A percentile compares a stretch with the other conserved stretches of the same genome.
Conservation (phyloP, 768 basidiomycete genomes). For the Dioszegia aurantiaca region DNA sequence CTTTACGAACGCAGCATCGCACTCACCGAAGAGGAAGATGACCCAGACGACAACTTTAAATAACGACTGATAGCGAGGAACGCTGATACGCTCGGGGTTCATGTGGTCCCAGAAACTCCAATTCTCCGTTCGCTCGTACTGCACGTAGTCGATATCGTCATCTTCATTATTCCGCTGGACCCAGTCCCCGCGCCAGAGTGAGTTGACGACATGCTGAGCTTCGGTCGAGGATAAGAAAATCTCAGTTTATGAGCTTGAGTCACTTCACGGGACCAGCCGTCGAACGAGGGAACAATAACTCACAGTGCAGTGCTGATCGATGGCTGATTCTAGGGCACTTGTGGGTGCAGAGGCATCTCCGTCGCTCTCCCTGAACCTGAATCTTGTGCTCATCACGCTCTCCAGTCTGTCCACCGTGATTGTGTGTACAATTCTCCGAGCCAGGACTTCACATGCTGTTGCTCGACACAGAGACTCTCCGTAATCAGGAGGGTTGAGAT, state of each 20-base stretch:
- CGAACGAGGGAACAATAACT: slow-evolving; percentile 7
- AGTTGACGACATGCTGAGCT: slow-evolving; percentile 77
- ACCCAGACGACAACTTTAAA: slow-evolving; percentile 62
- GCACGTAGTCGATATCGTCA: slow-evolving; percentile 75
- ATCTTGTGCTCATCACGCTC: slow-evolving; percentile 74
- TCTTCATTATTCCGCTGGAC: slow-evolving; percentile 73
- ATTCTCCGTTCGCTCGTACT: slow-evolving; percentile 61
- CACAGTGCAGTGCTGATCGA: slow-evolving; percentile 79
- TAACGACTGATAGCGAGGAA: slow-evolving; percentile 85
- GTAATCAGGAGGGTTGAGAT: slow-evolving; percentile 76
- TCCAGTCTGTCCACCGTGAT: slow-evolving; percentile 64
- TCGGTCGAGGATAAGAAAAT: slow-evolving; percentile 83
- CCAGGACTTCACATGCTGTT: slow-evolving; percentile 53
- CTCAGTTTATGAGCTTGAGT: slow-evolving; percentile 23
- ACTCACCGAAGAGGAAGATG: slow-evolving; percentile 34
- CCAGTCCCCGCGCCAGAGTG: slow-evolving; percentile 77
- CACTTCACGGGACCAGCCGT: slow-evolving; percentile 3
- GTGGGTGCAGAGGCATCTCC: slow-evolving; percentile 59
- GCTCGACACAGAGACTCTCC: slow-evolving; percentile 81
- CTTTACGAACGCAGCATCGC: neutral
- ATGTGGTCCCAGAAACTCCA: slow-evolving; percentile 67
- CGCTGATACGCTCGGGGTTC: slow-evolving; percentile 71
- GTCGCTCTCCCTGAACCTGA: slow-evolving; percentile 67
- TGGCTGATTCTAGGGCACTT: slow-evolving; percentile 76
- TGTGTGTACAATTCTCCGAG: slow-evolving; percentile 63